These are phyloP conservation scores for Solanum dulcamara DNA, from an alignment of 257 asterid genomes.

Conservation along the genomic window DNA sequence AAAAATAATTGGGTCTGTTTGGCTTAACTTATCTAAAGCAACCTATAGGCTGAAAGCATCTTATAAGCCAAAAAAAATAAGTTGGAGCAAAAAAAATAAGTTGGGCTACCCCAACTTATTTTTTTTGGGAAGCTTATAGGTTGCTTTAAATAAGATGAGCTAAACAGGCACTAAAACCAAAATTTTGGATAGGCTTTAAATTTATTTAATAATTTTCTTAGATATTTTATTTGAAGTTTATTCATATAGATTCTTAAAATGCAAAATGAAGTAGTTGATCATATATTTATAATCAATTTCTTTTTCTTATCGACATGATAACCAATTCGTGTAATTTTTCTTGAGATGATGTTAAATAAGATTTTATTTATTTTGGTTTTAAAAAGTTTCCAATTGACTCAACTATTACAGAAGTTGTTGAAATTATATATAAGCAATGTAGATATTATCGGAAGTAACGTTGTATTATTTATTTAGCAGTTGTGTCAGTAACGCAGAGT, in stretches of 20 bases:
- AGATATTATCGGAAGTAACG: neutral
- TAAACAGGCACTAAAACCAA: too few relatives aligned
- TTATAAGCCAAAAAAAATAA: too few relatives aligned
- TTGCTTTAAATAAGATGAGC: too few relatives aligned
- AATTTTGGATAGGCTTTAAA: neutral
- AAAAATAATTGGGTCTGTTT: too few relatives aligned
- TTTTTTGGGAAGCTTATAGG: too few relatives aligned
- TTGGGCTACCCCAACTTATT: too few relatives aligned
- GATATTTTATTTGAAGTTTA: neutral
- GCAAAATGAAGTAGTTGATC: neutral
- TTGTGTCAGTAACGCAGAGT: neutral
- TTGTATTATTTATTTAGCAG: neutral
- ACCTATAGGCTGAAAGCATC: too few relatives aligned
- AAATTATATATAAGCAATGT: neutral
- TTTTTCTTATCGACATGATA: neutral
- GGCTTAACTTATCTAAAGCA: too few relatives aligned
- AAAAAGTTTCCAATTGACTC: neutral
- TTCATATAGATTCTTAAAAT: neutral
- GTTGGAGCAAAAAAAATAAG: too few relatives aligned
- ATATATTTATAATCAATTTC: neutral
- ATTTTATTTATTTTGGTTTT: neutral
- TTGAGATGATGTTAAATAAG: neutral
- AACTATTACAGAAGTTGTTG: neutral
- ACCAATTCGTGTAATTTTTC: neutral
- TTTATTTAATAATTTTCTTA: neutral